Conservation (phyloP, 2,329 filamentous ascomycete genomes). For the Verticillium nonalfalfae region DNA sequence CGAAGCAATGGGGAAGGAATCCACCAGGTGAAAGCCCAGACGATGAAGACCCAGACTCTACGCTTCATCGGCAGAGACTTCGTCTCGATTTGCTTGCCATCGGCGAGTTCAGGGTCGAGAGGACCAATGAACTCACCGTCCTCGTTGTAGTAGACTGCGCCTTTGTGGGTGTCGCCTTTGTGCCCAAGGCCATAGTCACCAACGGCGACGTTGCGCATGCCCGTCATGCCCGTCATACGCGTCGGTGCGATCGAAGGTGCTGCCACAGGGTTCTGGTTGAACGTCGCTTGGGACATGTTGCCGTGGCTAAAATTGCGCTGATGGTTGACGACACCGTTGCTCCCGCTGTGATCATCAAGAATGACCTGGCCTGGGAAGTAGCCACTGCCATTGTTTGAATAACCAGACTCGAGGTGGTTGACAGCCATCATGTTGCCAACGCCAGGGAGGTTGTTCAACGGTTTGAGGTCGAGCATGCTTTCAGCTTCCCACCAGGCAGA, state of each 20-base stretch:
- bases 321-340: constrained; percentile 61
- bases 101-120: constrained; percentile 71
- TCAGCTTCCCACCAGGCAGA: constrained; percentile 97
- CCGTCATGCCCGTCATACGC: constrained; percentile 16
- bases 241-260: constrained; percentile 58
- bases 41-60: constrained; percentile 71
- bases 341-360: constrained; percentile 56
- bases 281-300: constrained; percentile 48
- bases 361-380: constrained; percentile 64
- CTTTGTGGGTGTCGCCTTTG: constrained; percentile 76
- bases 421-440: constrained; percentile 26
- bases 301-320: constrained; percentile 50
- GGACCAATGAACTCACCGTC: constrained; percentile 63
- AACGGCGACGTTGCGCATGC: constrained; percentile 45
- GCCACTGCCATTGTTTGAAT: constrained; percentile 59
- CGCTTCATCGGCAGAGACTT: constrained; percentile 57
- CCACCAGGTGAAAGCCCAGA: constrained; percentile 89
- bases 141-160: constrained; percentile 67
- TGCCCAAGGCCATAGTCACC: constrained; percentile 86
- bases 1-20: constrained; percentile 80
- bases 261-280: constrained; percentile 29
- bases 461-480: constrained; percentile 86
- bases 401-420: constrained; percentile 63
- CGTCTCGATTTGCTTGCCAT: constrained; percentile 70
- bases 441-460: constrained; percentile 38